A percentile compares a stretch with the other conserved stretches of the same genome.
phyloP scores from a whole-genome alignment of 768 basidiomycete species.

The Rhodosporidiobolus odoratus region DNA sequence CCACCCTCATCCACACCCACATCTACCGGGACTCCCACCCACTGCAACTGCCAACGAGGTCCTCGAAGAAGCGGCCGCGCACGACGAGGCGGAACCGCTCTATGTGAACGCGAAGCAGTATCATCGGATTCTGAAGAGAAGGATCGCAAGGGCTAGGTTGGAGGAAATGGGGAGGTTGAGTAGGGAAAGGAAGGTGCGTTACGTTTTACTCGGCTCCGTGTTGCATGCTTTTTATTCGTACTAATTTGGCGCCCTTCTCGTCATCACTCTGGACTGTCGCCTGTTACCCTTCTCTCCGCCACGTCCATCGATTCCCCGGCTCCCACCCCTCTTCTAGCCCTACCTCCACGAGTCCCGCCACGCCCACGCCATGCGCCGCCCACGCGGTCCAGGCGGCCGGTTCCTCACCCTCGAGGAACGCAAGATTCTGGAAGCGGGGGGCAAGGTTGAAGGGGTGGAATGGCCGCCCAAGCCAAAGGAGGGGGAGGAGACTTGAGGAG shows the following conservation, averaged over 20 bases:
- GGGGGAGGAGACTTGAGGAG: background rate
- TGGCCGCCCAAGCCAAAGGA: slow-evolving; percentile 25
- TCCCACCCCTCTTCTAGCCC: slow-evolving; percentile 56
- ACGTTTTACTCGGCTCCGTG: slow-evolving; percentile 6
- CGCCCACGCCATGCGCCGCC: slow-evolving; percentile 95
- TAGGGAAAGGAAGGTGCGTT: slow-evolving; percentile 72
- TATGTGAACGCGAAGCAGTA: slow-evolving; percentile 99
- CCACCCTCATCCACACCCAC: too few relatives aligned
- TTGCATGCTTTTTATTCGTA: background rate
- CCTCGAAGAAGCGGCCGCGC: slow-evolving; percentile 16
- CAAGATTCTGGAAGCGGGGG: slow-evolving; percentile 29
- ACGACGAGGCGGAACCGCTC: slow-evolving; percentile 82
- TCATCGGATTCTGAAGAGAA: slow-evolving; percentile 92
- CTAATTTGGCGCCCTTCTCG: background rate
- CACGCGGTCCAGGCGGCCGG: slow-evolving; percentile 91
- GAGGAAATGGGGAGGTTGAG: slow-evolving; percentile 92
- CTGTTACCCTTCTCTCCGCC: background rate
- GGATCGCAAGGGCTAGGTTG: slow-evolving; percentile 79
- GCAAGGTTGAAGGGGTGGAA: slow-evolving; percentile 29
- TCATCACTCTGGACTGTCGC: background rate
- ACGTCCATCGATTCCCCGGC: slow-evolving; percentile 26
- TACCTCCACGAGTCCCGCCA: slow-evolving; percentile 98
- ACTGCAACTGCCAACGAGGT: background rate
- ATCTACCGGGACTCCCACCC: too few relatives aligned
- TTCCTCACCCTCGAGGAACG: slow-evolving; percentile 94